Conservation (phyloP, 148 eudicot species). For the Chenopodium berlandieri region DNA sequence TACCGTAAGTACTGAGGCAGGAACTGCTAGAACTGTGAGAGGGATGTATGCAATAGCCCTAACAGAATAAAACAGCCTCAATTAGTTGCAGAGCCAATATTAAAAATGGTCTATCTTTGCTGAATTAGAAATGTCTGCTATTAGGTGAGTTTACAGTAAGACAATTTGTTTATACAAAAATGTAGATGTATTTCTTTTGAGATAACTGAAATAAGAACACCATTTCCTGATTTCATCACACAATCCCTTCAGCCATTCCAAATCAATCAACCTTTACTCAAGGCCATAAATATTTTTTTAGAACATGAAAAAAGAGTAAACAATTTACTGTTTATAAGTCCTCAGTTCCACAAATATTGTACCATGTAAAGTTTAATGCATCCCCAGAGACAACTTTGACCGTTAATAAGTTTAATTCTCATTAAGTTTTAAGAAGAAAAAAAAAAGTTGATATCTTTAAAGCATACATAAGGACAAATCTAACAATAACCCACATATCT, state of each 20-base stretch:
- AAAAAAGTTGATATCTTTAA: no score
- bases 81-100: neutral
- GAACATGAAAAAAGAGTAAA: neutral
- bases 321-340: no score
- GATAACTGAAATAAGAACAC: neutral
- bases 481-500: no score
- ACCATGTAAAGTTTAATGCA: no score
- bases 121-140: neutral
- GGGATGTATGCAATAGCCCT: slow-evolving; percentile 98
- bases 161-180: neutral
- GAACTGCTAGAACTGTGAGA: slow-evolving; percentile 90
- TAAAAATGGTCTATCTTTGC: neutral
- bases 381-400: no score
- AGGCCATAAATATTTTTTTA: neutral
- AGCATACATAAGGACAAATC: no score
- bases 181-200: neutral
- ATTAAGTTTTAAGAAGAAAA: no score
- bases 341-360: no score
- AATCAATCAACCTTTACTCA: neutral
- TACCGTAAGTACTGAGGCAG: slow-evolving; percentile 96
- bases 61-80: slow-evolving; percentile 1
- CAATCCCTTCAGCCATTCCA: neutral
- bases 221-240: neutral
- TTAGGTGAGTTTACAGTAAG: neutral
- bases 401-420: no score